Evolutionary conservation across 1,139 yeast species (phyloP).

Genomic region (Pichia inconspicua): DNA sequence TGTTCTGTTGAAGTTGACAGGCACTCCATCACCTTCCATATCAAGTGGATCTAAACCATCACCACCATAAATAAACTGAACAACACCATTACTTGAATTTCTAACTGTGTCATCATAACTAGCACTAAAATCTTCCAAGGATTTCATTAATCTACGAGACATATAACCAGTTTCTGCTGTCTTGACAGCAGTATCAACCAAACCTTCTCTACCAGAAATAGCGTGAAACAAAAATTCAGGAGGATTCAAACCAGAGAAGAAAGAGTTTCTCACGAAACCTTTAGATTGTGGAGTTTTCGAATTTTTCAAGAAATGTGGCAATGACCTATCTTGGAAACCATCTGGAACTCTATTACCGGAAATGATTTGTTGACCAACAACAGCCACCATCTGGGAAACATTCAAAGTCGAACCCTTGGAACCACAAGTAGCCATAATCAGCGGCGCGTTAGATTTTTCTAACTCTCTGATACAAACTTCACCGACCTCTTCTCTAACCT

Average conservation of each 20-base stretch:
- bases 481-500: constrained; percentile 98
- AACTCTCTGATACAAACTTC: constrained; percentile 92
- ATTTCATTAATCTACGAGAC: constrained; percentile 98
- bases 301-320: constrained; percentile 94
- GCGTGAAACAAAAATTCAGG: constrained; percentile 98
- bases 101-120: constrained; percentile 93
- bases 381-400: constrained; percentile 99
- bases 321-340: constrained; percentile 97
- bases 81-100: constrained; percentile 92
- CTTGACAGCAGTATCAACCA: constrained; percentile 82
- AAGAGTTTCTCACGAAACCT: constrained; percentile 95
- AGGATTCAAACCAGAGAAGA: constrained; percentile 87
- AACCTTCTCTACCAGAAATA: constrained; percentile 98
- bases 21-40: constrained; percentile 98
- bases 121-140: constrained; percentile 89
- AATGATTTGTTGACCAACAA: constrained; percentile 98
- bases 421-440: constrained; percentile 99
- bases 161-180: constrained; percentile 78
- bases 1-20: constrained; percentile 86
- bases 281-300: constrained; percentile 97
- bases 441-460: constrained; percentile 87
- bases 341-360: constrained; percentile 99
- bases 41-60: constrained; percentile 97
- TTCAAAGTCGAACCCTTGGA: constrained; percentile 97
- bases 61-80: constrained; percentile 97